phyloP scores from a whole-genome alignment of 2,329 filamentous ascomycete species.

The Beauveria rudraprayagi region DNA sequence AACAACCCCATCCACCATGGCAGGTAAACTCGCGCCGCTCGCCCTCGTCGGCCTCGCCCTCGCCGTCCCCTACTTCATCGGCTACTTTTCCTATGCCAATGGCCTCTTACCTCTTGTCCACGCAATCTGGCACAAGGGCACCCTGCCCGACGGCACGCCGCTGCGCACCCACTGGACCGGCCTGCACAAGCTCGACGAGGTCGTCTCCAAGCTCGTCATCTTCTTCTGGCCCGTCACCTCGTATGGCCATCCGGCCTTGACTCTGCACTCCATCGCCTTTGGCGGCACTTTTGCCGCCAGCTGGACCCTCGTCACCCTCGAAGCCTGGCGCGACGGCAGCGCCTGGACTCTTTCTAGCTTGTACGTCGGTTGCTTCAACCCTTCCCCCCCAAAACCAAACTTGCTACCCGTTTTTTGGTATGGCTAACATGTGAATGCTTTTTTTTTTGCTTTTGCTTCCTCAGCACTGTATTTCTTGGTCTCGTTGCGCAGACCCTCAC shows the following conservation, averaged over 20 bases:
- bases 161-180: constrained; percentile 15
- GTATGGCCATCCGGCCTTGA: constrained; percentile 10
- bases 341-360: constrained; percentile 12
- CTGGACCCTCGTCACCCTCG: constrained; percentile 15
- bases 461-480: constrained; percentile 13
- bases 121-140: not conserved
- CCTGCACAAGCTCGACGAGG: constrained; percentile 9
- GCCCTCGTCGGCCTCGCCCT: constrained; percentile 11
- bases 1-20: constrained; percentile 4
- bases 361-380: constrained; percentile 7
- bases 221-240: constrained; percentile 16
- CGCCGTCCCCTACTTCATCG: constrained; percentile 17
- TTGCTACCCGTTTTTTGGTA: not conserved
- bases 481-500: constrained; percentile 15
- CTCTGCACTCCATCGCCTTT: constrained; percentile 16
- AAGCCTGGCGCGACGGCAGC: constrained; percentile 16
- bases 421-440: not conserved
- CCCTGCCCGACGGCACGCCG: constrained; percentile 14
- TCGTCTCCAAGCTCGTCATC: constrained; percentile 13
- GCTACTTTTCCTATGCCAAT: constrained; percentile 13
- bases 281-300: constrained; percentile 15
- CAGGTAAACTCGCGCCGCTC: constrained; percentile 11
- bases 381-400: too few species aligned
- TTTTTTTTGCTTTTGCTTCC: too few species aligned
- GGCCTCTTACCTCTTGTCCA: constrained; percentile 11